Base-by-base conservation (phyloP, 441 rosid species). In the Manihot esculenta region DNA sequence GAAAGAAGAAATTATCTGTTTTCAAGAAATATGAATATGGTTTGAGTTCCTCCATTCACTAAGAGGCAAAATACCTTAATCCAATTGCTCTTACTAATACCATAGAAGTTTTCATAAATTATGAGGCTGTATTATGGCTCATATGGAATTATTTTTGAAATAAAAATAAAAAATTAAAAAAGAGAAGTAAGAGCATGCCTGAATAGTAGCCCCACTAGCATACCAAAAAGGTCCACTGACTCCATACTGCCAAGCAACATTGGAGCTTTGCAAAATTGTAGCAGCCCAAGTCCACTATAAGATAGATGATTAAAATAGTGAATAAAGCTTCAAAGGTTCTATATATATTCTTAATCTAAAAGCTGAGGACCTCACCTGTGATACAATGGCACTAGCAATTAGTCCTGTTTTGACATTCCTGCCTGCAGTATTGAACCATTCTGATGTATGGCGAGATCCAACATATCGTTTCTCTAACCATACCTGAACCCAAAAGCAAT, bases 361-460 rank as follows among this genome's bases (percentile, higher is more conserved):
- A 58, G 59, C 53, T 38, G 41, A 5, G 17, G n/a, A 5, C 0
- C 0, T 63, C 73, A 87, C 96, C 93, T 93, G 97, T 24, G 98
- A 93, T 9, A 94, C 97, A 71, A 94, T 90, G 45, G 92, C 99
- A 77, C 95, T 88, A 11, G 97, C 99, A 68, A 94, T 94, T 47
- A 94, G 95, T 69, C 99, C 97, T 18, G 99, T 92, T 76, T 88
- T 94, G 33, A 94, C 96, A 72, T 89, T 91, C 84, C 99, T 83
- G 74, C 99, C 99, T 2, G 99, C 99, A 3, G 97, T 94, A 82
- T 92, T 94, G 86, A 94, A 94, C 97, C 99, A 94, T 69, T 94
- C 97, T 0, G 97, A 94, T 21, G 97, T 92, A 70, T 92, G 99
- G 48, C 79, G 80, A 10, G 94, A 84, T 13, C 99, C 97, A 2